These are phyloP conservation scores for Bretziella fagacearum DNA, from an alignment of 2,329 filamentous ascomycete genomes.

Conservation along the genomic window DNA sequence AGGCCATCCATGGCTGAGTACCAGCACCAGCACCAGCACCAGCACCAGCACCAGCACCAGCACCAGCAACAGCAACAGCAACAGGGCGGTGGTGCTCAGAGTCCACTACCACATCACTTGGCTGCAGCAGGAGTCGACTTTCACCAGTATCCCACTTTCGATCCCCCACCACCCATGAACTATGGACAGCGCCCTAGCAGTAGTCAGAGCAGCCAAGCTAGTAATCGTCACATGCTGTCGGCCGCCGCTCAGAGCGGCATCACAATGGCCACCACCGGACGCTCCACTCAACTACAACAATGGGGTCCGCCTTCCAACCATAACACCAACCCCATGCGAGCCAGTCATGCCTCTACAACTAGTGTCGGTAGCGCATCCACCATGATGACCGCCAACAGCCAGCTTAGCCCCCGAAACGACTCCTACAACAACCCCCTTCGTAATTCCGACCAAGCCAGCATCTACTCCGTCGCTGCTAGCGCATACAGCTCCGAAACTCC, in stretches of 20 bases:
- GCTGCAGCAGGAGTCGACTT: constrained; percentile 62
- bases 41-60: no score
- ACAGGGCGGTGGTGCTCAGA: constrained; percentile 43
- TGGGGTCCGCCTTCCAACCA: constrained; percentile 38
- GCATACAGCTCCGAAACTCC: constrained; percentile 17
- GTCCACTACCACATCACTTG: constrained; percentile 66
- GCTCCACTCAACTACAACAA: constrained; percentile 60
- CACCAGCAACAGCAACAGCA: no score
- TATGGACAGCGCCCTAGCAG: constrained; percentile 18
- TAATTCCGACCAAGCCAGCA: constrained; percentile 39
- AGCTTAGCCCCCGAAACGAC: constrained; percentile 27
- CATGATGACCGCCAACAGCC: constrained; percentile 46
- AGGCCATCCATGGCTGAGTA: constrained; percentile 2
- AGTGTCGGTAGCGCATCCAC: constrained; percentile 30
- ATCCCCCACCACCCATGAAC: constrained; percentile 32
- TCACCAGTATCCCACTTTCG: constrained; percentile 73
- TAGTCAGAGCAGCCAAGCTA: constrained; percentile 30
- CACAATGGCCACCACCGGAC: constrained; percentile 54
- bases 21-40: constrained; percentile 51
- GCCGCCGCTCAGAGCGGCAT: constrained; percentile 41
- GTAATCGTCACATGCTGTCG: constrained; percentile 33
- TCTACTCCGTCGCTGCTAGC: constrained; percentile 19
- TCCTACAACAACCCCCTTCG: constrained; percentile 31
- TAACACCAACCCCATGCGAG: constrained; percentile 22
- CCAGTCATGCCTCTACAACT: constrained; percentile 34